phyloP scores from a whole-genome alignment of 495 filamentous ascomycete genomes.

The Daldinia childiae region DNA sequence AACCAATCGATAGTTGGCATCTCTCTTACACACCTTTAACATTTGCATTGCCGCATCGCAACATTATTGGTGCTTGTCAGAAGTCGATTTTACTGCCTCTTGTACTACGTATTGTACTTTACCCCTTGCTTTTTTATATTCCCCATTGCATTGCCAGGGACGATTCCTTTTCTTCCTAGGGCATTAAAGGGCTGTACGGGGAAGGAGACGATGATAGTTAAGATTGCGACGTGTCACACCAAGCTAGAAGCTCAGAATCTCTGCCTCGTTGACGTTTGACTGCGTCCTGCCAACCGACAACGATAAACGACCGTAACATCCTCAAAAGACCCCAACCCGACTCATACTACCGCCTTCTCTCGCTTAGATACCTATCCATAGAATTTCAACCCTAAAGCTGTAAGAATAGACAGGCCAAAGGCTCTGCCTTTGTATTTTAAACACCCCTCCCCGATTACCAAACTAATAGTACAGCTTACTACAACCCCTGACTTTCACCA shows the following conservation, averaged over 20 bases:
- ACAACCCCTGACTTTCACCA: constrained; percentile 5
- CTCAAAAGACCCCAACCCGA: constrained; percentile 25
- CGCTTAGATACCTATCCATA: constrained; percentile 35
- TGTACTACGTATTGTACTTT: constrained; percentile 37
- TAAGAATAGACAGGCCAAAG: constrained; percentile 32
- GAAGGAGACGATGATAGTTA: constrained; percentile 34
- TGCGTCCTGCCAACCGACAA: constrained; percentile 16
- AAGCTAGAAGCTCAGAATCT: constrained; percentile 32
- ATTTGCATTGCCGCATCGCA: constrained; percentile 33
- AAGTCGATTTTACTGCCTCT: constrained; percentile 34
- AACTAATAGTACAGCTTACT: constrained; percentile 28
- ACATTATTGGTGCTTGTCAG: constrained; percentile 39
- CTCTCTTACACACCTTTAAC: constrained; percentile 36
- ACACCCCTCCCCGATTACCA: constrained; percentile 3
- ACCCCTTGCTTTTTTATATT: constrained; percentile 37
- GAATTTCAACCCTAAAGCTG: constrained; percentile 19
- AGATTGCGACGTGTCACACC: constrained; percentile 24
- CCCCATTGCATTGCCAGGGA: constrained; percentile 21
- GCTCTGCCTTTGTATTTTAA: constrained; percentile 1
- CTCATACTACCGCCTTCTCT: constrained; percentile 8
- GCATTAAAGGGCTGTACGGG: constrained; percentile 20
- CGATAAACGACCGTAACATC: constrained; percentile 31
- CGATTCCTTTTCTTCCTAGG: constrained; percentile 13
- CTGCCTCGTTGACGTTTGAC: constrained; percentile 18
- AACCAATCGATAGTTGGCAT: constrained; percentile 33